Base-by-base conservation (phyloP, 1,139 yeast genomes). In the Kodamaea plutei region DNA sequence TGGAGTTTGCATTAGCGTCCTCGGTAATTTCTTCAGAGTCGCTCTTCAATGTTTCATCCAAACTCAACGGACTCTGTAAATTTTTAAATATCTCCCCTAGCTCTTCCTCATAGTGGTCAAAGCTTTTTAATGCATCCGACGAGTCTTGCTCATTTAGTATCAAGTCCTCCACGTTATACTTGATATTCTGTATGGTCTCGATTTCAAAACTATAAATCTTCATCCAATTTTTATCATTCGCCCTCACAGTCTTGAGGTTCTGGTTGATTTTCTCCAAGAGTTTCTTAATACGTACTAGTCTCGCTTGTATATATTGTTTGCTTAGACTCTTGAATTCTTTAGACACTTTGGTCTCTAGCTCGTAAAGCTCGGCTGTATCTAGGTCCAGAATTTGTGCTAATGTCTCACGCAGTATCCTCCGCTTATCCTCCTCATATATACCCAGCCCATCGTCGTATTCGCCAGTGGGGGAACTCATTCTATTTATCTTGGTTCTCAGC, bases 181-280 rank as follows among this genome's bases (percentile, higher is more conserved):
- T 56, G 24, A 66, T 52, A 25, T 46, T 48, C 26, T 56, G 51
- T 21, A 67, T 58, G 17, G 62, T 51, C 25, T 58, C 63, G n/a
- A 56, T 43, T 40, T 64, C 70, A 34, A 51, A 56, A 21, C 45
- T 47, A 40, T 49, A 61, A 7, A 61, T 49, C 29, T 56, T 53
- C 15, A 46, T 40, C 73, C 74, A 68, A 20, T 49, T 47, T 29
- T 51, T 49, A 20, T 64, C 69, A 36, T 58, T 57, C 6, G 56
- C 54, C 11, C 40, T 47, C 12, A 59, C 47, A 19, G 43, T 31
- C 29, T 58, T 50, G 13, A 65, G 50, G 41, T 58, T 59, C 15
- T 44, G 36, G 27, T 47, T 51, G 9, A 67, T 37, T 21, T 44
- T 44, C 1, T 48, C 54, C 17, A 64, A 41, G 41, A 67, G 41